Conservation (phyloP, 2,329 filamentous ascomycete genomes). For the Sporothrix phasma region DNA sequence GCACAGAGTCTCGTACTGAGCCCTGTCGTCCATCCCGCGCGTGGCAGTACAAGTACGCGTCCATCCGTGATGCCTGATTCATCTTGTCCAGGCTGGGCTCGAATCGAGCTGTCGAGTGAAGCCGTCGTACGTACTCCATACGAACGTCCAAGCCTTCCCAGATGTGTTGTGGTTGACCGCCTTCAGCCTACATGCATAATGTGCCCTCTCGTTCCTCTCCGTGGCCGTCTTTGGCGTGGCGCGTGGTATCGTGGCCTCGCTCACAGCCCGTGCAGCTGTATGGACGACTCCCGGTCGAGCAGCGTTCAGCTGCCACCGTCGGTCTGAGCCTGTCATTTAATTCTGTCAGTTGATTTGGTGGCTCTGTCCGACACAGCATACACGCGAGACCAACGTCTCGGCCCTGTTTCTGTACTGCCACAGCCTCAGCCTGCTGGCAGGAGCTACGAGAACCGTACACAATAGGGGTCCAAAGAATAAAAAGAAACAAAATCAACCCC, state of each 20-base stretch:
- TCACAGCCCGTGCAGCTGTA: neutral
- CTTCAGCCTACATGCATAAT: neutral
- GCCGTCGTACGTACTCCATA: neutral
- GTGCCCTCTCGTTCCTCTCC: neutral
- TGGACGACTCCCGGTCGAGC: too few species aligned
- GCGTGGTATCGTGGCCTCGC: neutral
- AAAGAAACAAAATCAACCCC: too few species aligned
- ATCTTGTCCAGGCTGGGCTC: neutral
- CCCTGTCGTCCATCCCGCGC: neutral
- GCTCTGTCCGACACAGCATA: too few species aligned
- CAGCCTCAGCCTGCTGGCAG: conserved; percentile 5
- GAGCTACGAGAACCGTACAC: too few species aligned
- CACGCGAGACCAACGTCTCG: too few species aligned
- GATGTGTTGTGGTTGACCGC: neutral
- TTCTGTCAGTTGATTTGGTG: neutral
- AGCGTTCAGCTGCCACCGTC: neutral
- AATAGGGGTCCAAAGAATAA: neutral
- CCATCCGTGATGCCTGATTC: neutral
- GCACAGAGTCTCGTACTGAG: neutral
- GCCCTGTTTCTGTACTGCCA: neutral
- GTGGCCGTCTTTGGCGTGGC: neutral
- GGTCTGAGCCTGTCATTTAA: neutral
- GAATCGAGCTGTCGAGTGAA: neutral
- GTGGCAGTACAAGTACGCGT: neutral
- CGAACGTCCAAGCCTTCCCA: too few species aligned